Base-by-base conservation (phyloP, 1,139 yeast genomes). In the Debaryomycetaceae sp. region DNA sequence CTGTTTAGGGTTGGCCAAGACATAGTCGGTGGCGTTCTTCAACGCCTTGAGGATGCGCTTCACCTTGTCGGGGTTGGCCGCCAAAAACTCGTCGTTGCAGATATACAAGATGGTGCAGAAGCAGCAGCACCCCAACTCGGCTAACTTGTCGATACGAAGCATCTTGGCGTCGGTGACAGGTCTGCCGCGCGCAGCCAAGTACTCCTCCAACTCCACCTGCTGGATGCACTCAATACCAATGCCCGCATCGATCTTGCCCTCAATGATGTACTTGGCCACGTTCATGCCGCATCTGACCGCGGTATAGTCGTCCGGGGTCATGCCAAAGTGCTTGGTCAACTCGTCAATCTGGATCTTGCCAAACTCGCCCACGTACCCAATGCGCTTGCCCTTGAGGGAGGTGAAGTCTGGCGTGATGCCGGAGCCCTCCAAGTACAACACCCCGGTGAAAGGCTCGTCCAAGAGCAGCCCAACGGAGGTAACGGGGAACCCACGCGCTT, bases 231-330 rank as follows among this genome's bases (percentile, higher is more conserved):
- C 79, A 38, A 73, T 69, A 42, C 79, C 78, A 46, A 72, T 65
- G 34, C 78, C 78, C 34, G 78, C 78, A 48, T 73, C 76, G 34
- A 73, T 71, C 40, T 62, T 58, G 23, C 77, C 78, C 36, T 71
- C 75, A 35, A 73, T 66, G 43, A 73, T 71, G 43, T 64, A 65
- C 45, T 70, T 71, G 36, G 78, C 75, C 30, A 73, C 78, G 43
- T 73, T 73, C 79, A 73, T 73, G 31, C 79, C 78, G 43, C 78
- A 71, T 49, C 78, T 61, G 30, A 73, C 75, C n/a, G 78, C 75
- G 32, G 76, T 71, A 49, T 72, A 73, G 47, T 73, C 78, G 24
- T 58, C 58, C 16, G 77, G 77, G 20, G 62, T 62, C 76, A 72
- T 69, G 23, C 77, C 77, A 41, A 65, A 71, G 49, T 71, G 71